Evolutionary conservation across 768 basidiomycete genomes (phyloP), one percentile per base, ranked within the genome.

Genomic region (Podaxis pistillaris): DNA sequence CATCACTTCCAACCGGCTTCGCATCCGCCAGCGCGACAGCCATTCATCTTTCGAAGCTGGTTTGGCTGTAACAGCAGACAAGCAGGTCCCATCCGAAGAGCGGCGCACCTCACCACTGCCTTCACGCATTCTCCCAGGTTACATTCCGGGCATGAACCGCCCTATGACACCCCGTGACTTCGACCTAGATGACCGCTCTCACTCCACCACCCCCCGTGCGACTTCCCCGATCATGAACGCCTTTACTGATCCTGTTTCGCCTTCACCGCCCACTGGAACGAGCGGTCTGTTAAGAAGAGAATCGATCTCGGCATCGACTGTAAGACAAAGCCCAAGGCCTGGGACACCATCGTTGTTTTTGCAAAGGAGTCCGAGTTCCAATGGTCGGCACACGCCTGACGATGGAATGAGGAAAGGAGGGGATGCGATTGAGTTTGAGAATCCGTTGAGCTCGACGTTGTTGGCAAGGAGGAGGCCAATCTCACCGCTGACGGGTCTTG

Each of bases 91-190:
- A 46, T 70, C 79, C 40, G 83, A 84, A 22, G 77, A 79, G 53
- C 82, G 77, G 44, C 82, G 80, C n/a, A 73, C 83, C 54, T 88
- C 87, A 1, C 88, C 89, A 47, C 77, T 86, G 24, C 87, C 87
- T 28, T 78, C 85, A 51, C 83, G 84, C 49, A 84, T 78, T 2
- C 70, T 91, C 22, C 92, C 93, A 59, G 93, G 93, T 13, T 94
- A 94, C 73, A 86, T 93, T 61, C 93, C 93, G 24, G 93, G 93
- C 11, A 94, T 94, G 93, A 90, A 90, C 22, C 80, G 93, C 46
- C 93, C 93, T 17, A 93, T 94, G 89, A 94, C 93, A 5, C 93
- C 93, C n/a, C 87, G 86, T 60, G 89, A 91, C 65, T 76, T 83
- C 36, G 93, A 93, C 53, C 70, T 81, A 30, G 90, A 92, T 63